phyloP scores from a whole-genome alignment of 23 red algal genomes.

The Pyropia haitanensis region DNA sequence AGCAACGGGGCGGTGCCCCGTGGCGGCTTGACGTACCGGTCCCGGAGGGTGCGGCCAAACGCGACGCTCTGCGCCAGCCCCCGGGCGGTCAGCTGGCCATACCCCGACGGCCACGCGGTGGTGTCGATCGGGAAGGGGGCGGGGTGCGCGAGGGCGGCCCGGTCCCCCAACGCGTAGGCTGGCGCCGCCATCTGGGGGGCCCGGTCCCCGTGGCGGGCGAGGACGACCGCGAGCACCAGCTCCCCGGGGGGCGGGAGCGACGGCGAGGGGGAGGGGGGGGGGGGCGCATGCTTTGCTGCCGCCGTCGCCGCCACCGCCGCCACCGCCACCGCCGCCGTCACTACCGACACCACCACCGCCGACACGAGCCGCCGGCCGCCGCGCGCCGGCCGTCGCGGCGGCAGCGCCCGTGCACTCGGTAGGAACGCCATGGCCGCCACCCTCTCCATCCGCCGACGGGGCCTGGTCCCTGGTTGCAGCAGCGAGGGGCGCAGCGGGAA shows the following conservation, averaged over 20 bases:
- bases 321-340: no score
- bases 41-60: constrained; percentile 13
- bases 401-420: no score
- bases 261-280: neutral
- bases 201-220: constrained; percentile 24
- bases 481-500: no score
- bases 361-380: no score
- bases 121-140: constrained; percentile 17
- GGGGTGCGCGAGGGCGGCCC: neutral
- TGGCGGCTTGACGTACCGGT: constrained; percentile 3
- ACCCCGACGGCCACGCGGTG: constrained; percentile 22
- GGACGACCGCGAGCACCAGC: constrained; percentile 6
- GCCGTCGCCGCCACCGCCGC: no score
- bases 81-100: constrained; percentile 19
- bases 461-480: no score
- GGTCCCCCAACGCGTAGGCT: constrained; percentile 13
- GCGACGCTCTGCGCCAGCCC: constrained; percentile 13
- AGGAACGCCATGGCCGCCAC: no score
- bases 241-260: neutral
- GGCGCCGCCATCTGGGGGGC: constrained; percentile 16
- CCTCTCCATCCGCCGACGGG: no score
- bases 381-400: no score
- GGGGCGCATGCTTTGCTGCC: no score
- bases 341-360: no score
- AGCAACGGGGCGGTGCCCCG: neutral